Evolutionary conservation across 2,329 filamentous ascomycete genomes (phyloP).

Genomic region (Neopestalotiopsis rosae): DNA sequence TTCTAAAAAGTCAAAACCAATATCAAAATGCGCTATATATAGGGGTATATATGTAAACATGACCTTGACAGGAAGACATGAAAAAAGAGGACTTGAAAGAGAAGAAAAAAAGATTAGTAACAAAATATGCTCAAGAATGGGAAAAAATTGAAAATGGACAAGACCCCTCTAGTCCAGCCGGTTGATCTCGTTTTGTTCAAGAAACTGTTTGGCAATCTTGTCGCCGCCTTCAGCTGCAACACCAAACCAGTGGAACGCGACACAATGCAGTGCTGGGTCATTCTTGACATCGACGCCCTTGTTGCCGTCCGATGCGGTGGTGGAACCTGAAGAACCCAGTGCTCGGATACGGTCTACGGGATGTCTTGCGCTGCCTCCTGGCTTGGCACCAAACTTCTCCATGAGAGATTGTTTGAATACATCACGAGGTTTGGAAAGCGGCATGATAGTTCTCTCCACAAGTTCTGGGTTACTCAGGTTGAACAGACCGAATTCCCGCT

Average conservation of each 20-base stretch:
- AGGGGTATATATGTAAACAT: constrained; percentile 9
- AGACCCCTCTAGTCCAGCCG: constrained; percentile 25
- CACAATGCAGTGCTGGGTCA: constrained; percentile 88
- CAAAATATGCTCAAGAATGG: not conserved
- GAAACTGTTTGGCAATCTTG: constrained; percentile 79
- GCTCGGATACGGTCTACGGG: constrained; percentile 35
- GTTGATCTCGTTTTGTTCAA: constrained; percentile 67
- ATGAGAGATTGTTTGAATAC: constrained; percentile 91
- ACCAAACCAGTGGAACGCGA: constrained; percentile 98
- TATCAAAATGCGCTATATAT: constrained; percentile 12
- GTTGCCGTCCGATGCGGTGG: constrained; percentile 33
- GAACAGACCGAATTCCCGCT: constrained; percentile 90
- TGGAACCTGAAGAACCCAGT: constrained; percentile 31
- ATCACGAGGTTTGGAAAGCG: constrained; percentile 82
- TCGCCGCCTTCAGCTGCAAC: constrained; percentile 86
- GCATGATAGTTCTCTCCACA: constrained; percentile 79
- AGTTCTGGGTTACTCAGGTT: constrained; percentile 92
- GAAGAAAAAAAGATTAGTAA: not conserved
- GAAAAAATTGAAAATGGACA: not conserved
- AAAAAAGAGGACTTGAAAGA: not conserved
- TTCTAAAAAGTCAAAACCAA: not conserved
- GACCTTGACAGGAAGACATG: not conserved
- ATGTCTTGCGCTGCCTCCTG: constrained; percentile 39
- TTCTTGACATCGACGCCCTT: constrained; percentile 63
- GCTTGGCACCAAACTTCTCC: constrained; percentile 63